Conservation (phyloP, 257 asterid genomes). For the Solanum peruvianum region DNA sequence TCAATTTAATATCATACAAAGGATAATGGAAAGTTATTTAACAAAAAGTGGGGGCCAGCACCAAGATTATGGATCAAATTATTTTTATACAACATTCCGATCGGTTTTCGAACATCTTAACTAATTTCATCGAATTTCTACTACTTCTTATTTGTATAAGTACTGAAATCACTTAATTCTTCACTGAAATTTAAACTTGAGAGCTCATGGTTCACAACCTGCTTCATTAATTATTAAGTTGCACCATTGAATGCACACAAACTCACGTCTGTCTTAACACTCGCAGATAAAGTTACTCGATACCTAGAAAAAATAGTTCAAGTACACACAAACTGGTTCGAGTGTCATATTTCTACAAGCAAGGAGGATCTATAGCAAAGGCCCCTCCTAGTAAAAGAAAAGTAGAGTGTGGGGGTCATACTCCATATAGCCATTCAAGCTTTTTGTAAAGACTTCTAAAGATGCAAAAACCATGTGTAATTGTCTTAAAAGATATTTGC, state of each 20-base stretch:
- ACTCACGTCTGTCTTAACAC: background rate
- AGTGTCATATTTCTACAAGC: background rate
- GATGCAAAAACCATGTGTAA: constrained; percentile 11
- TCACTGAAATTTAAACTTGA: background rate
- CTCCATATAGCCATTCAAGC: background rate
- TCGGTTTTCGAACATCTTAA: background rate
- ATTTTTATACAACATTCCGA: background rate
- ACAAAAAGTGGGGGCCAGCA: background rate
- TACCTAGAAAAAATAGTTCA: background rate
- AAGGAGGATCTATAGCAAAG: background rate
- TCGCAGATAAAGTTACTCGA: background rate
- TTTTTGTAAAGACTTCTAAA: background rate
- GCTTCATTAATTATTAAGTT: background rate
- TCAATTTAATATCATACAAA: background rate
- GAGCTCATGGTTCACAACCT: background rate
- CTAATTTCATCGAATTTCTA: background rate
- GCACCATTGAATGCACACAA: too few species aligned
- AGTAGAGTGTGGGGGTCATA: background rate
- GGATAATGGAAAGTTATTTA: background rate
- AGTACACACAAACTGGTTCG: background rate
- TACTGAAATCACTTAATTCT: background rate
- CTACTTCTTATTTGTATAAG: background rate
- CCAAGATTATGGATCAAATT: background rate
- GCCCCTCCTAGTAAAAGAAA: background rate
- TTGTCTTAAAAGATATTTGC: constrained; percentile 3